phyloP scores from a whole-genome alignment of 495 filamentous ascomycete species.

The Aspergillus olivimuriae region DNA sequence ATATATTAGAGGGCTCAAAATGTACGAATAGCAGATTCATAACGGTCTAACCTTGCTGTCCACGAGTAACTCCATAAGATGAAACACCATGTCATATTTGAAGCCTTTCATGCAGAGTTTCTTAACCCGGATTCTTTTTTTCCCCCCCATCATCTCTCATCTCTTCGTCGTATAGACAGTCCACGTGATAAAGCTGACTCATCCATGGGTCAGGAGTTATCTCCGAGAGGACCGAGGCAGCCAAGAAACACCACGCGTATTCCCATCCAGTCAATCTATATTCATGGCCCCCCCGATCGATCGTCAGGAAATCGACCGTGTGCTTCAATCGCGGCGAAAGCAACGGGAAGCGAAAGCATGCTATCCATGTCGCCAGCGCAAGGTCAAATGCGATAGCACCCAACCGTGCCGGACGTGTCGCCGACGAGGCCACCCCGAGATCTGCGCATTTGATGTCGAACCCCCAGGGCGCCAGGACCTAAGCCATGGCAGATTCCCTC shows the following conservation, averaged over 20 bases:
- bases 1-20: too few relatives aligned
- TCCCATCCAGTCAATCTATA: background rate
- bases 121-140: too few relatives aligned
- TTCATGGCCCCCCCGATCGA: background rate
- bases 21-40: too few relatives aligned
- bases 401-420: constrained; percentile 29
- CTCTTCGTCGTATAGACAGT: too few relatives aligned
- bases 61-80: too few relatives aligned
- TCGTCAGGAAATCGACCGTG: constrained; percentile 23
- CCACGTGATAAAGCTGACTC: background rate
- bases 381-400: constrained; percentile 33
- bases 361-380: constrained; percentile 36
- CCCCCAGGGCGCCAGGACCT: background rate
- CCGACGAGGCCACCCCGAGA: constrained; percentile 27
- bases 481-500: background rate
- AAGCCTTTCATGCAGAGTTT: too few relatives aligned
- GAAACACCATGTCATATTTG: too few relatives aligned
- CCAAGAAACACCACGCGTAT: background rate
- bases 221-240: background rate
- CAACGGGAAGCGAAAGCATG: constrained; percentile 31
- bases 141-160: too few relatives aligned
- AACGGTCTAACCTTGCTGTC: too few relatives aligned
- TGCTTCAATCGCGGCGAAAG: constrained; percentile 24
- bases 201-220: background rate
- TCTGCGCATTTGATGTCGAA: constrained; percentile 28